Base-by-base conservation (phyloP, 805 yeast species). In the Teunomyces barrocoloradensis region DNA sequence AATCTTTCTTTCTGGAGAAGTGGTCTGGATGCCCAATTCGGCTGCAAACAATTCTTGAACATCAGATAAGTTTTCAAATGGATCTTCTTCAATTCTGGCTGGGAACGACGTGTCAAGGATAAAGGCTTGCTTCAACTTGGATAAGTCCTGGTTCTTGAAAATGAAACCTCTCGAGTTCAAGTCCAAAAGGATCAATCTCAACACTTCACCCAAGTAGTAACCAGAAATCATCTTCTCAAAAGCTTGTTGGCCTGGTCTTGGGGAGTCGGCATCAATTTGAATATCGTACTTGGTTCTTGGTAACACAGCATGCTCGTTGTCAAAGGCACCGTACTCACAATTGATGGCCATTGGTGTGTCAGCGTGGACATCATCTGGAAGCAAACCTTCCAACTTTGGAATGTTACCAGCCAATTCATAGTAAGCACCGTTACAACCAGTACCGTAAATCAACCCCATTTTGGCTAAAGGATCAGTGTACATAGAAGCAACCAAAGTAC, bases 141-240 rank as follows among this genome's bases (percentile, higher is more conserved):
- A 50, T 52, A 84, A 65, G 68, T 87, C 86, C 74, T 91, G 91
- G 56, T 65, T 74, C 60, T 79, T 71, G 70, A 92, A 91, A 48
- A 92, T 71, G 50, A 80, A 69, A 38, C 86, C 85, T 55, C 63
- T 61, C 32, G 75, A 74, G 60, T 81, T 69, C 56, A 89, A 77
- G 55, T 91, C 97, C 20, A 89, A 60, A 60, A 92, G 73, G 45
- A 85, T 79, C 66, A 90, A 76, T 66, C 98, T 84, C 61, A 91
- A 71, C 42, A 92, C 74, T 74, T 92, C 98, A 63, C 98, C 99
- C 63, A 92, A 74, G 71, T 94, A 92, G 74, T 90, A 89, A 56
- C 99, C 99, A 34, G 96, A 88, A 60, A 92, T 89, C 97, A 92
- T 89, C 76, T 92, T 92, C 76, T 92, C 98, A 68, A 89, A 92